Evolutionary conservation across 257 asterid genomes (phyloP).

Genomic region (Gynochthodes officinalis): DNA sequence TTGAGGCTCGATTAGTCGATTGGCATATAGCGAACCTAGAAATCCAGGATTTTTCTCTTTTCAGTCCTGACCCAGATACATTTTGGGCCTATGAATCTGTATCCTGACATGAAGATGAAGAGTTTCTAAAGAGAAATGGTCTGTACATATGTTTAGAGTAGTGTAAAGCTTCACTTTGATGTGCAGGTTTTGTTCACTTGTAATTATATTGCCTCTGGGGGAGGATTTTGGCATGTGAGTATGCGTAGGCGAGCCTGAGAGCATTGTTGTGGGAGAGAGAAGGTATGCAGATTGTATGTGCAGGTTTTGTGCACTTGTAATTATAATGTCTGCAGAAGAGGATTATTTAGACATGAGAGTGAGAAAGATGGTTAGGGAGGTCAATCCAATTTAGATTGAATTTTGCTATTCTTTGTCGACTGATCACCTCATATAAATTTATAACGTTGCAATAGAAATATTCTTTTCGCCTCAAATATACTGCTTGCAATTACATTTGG

Average conservation of each 20-base stretch:
- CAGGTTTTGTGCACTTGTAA: conserved; percentile 3
- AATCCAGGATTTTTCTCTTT: too few relatives aligned
- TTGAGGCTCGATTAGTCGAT: too few relatives aligned
- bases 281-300: background rate
- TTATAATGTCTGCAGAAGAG: background rate
- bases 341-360: conserved; percentile 2
- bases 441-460: background rate
- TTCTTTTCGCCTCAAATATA: too few relatives aligned
- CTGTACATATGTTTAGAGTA: too few relatives aligned
- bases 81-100: too few relatives aligned
- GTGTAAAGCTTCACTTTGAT: conserved; percentile 41
- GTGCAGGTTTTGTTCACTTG: conserved; percentile 41
- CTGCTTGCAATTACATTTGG: too few relatives aligned
- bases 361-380: conserved; percentile 1
- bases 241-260: background rate
- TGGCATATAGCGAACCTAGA: too few relatives aligned
- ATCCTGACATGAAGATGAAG: too few relatives aligned
- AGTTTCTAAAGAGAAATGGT: too few relatives aligned
- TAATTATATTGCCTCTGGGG: conserved; percentile 3
- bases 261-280: background rate
- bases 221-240: background rate
- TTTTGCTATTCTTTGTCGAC: background rate
- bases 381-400: background rate
- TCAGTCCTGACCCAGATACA: too few relatives aligned
- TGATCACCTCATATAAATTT: background rate